Evolutionary conservation across 2,329 filamentous ascomycete genomes (phyloP).

Genomic region (Colletotrichum tanaceti): DNA sequence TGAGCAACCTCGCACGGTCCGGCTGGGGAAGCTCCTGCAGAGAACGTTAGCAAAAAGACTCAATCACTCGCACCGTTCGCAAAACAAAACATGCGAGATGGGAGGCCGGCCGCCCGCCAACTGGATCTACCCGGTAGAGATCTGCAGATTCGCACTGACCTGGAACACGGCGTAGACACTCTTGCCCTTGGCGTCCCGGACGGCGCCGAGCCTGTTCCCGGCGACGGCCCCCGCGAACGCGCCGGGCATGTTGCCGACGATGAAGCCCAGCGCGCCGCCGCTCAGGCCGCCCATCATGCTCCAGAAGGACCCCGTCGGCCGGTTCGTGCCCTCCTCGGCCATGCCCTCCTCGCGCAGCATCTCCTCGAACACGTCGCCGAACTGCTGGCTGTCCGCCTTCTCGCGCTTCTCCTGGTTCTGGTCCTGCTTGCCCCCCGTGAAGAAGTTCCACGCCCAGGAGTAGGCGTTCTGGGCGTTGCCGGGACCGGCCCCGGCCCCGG

Average conservation of each 20-base stretch:
- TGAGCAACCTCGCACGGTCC: slow-evolving; percentile 83
- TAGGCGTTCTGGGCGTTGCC: slow-evolving; percentile 62
- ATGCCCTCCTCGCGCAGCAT: slow-evolving; percentile 90
- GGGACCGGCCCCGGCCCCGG: slow-evolving; percentile 48
- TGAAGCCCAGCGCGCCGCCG: slow-evolving; percentile 92
- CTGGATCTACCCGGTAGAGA: slow-evolving; percentile 30
- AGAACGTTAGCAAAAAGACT: slow-evolving; percentile 13
- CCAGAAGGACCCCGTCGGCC: slow-evolving; percentile 83
- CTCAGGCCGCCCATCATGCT: slow-evolving; percentile 84
- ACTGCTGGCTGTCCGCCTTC: slow-evolving; percentile 80
- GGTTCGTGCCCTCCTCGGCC: slow-evolving; percentile 73
- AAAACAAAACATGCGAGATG: slow-evolving; percentile 16
- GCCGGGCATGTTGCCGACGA: slow-evolving; percentile 91
- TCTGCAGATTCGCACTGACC: slow-evolving; percentile 51
- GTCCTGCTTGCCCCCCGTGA: slow-evolving; percentile 57
- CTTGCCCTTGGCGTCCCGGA: slow-evolving; percentile 92
- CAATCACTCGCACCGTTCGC: too few species aligned
- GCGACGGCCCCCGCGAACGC: slow-evolving; percentile 90
- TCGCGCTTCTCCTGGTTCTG: slow-evolving; percentile 55
- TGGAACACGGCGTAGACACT: slow-evolving; percentile 92
- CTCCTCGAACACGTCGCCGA: slow-evolving; percentile 88
- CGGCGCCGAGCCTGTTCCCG: slow-evolving; percentile 89
- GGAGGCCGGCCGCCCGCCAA: too few species aligned
- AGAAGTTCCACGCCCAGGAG: slow-evolving; percentile 81
- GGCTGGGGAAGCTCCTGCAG: slow-evolving; percentile 80